Percentiles rank a stretch among this genome's conserved stretches.
Evolutionary conservation across 257 asterid genomes (phyloP).

Genomic region (Scutellaria galericulata): DNA sequence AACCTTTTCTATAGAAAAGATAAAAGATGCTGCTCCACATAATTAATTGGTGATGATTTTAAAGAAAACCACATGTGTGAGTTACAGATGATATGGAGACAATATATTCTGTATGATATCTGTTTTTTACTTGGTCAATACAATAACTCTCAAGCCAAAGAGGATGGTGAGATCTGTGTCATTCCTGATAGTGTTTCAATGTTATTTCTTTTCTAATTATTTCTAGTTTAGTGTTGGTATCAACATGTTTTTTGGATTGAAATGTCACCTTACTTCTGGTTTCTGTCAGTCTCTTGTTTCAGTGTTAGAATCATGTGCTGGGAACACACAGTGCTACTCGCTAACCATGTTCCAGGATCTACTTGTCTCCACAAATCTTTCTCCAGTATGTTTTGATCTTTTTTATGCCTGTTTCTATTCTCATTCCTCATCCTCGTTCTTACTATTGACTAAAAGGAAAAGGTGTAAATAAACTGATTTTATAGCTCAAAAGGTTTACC

Average conservation of each 20-base stretch:
- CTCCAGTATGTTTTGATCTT: constrained; percentile 75
- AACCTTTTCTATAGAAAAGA: too few relatives aligned
- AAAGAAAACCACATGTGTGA: neutral
- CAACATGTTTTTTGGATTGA: constrained; percentile 12
- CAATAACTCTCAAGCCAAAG: constrained; percentile 12
- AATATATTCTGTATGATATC: neutral
- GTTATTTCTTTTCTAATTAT: neutral
- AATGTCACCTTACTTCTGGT: constrained; percentile 39
- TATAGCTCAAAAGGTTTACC: constrained; percentile 9
- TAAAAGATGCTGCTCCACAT: neutral
- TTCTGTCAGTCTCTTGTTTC: constrained; percentile 81
- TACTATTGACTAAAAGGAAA: constrained; percentile 21
- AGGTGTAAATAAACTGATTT: neutral
- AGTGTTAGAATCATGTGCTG: constrained; percentile 77
- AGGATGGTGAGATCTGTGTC: constrained; percentile 10
- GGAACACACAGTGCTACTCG: constrained; percentile 68
- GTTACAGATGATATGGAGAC: neutral
- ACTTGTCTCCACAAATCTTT: constrained; percentile 84
- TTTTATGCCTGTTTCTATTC: constrained; percentile 30
- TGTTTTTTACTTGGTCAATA: constrained; percentile 26
- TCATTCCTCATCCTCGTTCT: constrained; percentile 6
- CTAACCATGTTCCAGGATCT: constrained; percentile 93
- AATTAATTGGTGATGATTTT: neutral
- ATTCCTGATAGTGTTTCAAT: constrained; percentile 9
- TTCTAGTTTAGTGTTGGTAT: constrained; percentile 14